Conservation (phyloP, 169 alveolate species). For the Eimeria zaria region DNA sequence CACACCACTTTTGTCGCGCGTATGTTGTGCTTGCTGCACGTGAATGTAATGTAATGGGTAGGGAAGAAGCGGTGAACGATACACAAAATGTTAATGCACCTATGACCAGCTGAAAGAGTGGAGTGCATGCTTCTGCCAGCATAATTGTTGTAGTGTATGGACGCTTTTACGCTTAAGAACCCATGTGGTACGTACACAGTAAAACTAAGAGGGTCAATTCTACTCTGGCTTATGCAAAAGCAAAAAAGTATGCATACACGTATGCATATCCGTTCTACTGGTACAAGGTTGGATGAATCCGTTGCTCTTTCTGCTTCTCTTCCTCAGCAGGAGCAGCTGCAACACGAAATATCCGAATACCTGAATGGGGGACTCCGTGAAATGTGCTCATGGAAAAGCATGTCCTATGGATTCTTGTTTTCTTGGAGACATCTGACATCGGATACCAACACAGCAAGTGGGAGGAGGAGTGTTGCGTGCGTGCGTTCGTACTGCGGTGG, state of each 20-base stretch:
- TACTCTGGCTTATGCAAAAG: too few species aligned
- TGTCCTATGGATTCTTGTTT: background rate
- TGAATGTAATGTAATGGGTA: background rate
- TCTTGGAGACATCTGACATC: background rate
- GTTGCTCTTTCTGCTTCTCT: background rate
- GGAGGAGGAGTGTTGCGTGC: background rate
- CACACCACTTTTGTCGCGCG: background rate
- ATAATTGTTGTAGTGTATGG: too few species aligned
- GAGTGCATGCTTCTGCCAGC: background rate
- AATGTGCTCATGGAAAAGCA: background rate
- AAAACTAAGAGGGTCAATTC: too few species aligned
- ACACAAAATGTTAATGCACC: background rate
- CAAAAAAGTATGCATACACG: background rate
- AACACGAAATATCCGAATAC: background rate
- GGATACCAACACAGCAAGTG: background rate
- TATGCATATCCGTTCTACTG: background rate
- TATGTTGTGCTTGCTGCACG: background rate
- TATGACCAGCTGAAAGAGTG: background rate
- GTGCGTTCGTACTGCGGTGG: background rate
- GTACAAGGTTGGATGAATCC: too few species aligned
- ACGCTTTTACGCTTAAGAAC: too few species aligned
- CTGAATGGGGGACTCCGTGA: background rate
- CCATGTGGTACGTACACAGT: too few species aligned
- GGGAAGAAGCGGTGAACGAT: background rate
- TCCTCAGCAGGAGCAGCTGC: background rate